A percentile compares a stretch with the other conserved stretches of the same genome.
phyloP scores from a whole-genome alignment of 169 alveolate species.

The Toxoplasma gondii region DNA sequence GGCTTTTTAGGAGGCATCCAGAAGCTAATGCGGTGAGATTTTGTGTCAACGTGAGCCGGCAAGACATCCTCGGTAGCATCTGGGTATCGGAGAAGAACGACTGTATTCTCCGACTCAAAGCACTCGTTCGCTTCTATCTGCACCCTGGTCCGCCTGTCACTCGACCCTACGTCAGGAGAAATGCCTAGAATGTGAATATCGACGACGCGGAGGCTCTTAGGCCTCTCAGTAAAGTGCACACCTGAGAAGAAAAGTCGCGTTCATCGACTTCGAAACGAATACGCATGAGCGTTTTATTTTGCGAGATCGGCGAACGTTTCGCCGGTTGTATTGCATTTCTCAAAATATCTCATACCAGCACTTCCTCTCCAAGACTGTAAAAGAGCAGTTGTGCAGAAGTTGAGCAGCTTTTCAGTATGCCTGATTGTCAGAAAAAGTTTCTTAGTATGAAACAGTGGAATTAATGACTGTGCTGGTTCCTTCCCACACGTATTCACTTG shows the following conservation, averaged over 20 bases:
- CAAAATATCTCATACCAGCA: too few relatives aligned
- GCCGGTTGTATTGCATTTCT: too few relatives aligned
- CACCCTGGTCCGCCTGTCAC: constrained; percentile 3
- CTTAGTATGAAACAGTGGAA: too few relatives aligned
- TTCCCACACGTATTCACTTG: too few relatives aligned
- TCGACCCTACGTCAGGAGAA: neutral
- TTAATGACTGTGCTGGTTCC: too few relatives aligned
- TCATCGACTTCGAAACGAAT: neutral
- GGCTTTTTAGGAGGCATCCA: neutral
- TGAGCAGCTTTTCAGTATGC: too few relatives aligned
- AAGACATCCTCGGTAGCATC: neutral
- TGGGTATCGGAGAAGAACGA: neutral
- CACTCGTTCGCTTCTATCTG: constrained; percentile 5
- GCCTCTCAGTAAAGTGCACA: neutral
- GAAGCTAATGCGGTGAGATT: neutral
- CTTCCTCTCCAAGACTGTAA: too few relatives aligned
- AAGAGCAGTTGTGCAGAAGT: too few relatives aligned
- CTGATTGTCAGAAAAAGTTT: too few relatives aligned
- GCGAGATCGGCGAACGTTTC: too few relatives aligned
- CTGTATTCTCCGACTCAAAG: neutral
- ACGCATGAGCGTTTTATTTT: neutral
- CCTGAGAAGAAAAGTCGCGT: neutral
- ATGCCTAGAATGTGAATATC: neutral
- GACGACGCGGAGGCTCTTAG: constrained; percentile 7
- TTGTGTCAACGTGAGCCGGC: neutral